Base-by-base conservation (phyloP, 1,284 basidiomycete genomes). In the Quambalaria eucalypti region DNA sequence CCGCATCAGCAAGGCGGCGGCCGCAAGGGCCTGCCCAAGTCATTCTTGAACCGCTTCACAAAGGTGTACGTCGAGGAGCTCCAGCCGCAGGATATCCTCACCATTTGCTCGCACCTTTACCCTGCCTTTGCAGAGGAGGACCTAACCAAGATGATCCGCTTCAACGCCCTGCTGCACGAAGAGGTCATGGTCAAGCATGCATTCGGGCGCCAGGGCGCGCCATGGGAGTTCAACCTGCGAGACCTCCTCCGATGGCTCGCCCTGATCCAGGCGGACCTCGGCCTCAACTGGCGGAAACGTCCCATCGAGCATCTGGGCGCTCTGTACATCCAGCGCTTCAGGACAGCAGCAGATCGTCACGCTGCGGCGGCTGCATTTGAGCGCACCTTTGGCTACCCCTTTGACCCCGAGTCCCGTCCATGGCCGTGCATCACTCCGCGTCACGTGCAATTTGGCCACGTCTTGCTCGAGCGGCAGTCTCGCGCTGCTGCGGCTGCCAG, bases 211-310 rank as follows among this genome's bases (percentile, higher is more conserved):
- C 84, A 87, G 59, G 95, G 95, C 8, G 82, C 84, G 51, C 95
- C 95, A 1, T 99, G 95, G 95, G 95, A 99, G 74, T 97, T 99
- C 80, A 99, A 99, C 73, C 80, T 99, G 51, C 87, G 95, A 36
- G 95, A 99, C 76, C 81, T 97, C 39, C 84, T 93, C 59, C 84
- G 95, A 50, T 98, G 95, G 93, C 78, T 83, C 50, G 69, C 71
- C 5, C 76, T 83, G 21, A 65, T 81, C 8, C 74, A 78, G 44
- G 60, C 72, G 12, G 65, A 72, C 30, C 77, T 80, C 28, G 86
- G 84, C 0, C 78, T 83, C 23, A 83, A 91, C 54, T 56, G 56
- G 50, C 70, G 83, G 14, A 46, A 31, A n/a, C 70, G 68, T 10
- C 77, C 68, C 1, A 48, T 64, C 46, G 70, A 66, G 31, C 60